These are phyloP conservation scores for Antrodiella citrinella DNA, from an alignment of 768 basidiomycete species.

Conservation along the genomic window DNA sequence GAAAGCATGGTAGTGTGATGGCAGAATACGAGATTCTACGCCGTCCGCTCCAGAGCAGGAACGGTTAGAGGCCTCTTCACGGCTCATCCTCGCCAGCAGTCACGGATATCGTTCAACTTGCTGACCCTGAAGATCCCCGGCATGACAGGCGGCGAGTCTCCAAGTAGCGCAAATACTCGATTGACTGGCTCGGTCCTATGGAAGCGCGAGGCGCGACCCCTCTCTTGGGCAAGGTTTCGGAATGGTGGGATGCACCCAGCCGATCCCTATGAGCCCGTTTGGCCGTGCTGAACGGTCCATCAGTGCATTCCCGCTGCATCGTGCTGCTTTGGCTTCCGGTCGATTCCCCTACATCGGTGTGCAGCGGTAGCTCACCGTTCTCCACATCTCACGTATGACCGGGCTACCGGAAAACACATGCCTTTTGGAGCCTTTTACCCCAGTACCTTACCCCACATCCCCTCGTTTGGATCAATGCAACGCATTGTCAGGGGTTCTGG, in stretches of 20 bases:
- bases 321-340: not conserved
- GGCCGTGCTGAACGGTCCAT: not conserved
- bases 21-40: not conserved
- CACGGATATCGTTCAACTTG: not conserved
- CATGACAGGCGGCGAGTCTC: not conserved
- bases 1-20: not conserved
- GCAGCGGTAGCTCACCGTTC: not conserved
- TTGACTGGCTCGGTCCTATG: not conserved
- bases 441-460: not conserved
- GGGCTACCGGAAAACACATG: not conserved
- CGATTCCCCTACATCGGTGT: not conserved
- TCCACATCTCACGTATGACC: not conserved
- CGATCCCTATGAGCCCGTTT: no score
- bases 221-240: no score
- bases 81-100: not conserved
- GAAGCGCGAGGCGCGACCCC: no score
- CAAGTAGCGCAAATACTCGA: not conserved
- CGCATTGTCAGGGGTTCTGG: not conserved
- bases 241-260: no score
- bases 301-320: not conserved
- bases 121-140: not conserved
- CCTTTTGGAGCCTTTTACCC: not conserved
- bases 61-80: not conserved
- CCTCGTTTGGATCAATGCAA: not conserved
- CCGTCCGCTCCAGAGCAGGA: not conserved